phyloP scores from a whole-genome alignment of 2,329 filamentous ascomycete genomes.

The Penicillium sp. region DNA sequence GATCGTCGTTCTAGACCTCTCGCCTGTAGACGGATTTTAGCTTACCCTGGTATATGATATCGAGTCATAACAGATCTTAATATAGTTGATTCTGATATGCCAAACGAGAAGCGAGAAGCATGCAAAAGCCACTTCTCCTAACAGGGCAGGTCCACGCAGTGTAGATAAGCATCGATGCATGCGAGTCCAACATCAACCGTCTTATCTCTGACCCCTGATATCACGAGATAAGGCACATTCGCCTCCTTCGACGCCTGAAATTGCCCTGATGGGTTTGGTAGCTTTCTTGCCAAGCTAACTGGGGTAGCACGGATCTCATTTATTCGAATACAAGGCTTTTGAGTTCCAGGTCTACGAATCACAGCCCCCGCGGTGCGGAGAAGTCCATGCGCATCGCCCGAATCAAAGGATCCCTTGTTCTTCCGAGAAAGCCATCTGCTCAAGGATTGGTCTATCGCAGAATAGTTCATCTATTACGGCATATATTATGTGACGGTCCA shows the following conservation, averaged over 20 bases:
- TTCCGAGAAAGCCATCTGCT: not conserved
- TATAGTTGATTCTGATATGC: not conserved
- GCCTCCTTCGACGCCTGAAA: constrained; percentile 29
- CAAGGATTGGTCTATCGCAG: not conserved
- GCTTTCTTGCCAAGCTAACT: constrained; percentile 17
- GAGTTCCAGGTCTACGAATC: constrained; percentile 16
- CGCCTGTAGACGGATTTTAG: not conserved
- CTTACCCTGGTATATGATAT: not conserved
- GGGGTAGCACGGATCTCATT: constrained; percentile 11
- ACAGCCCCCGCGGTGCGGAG: constrained; percentile 13
- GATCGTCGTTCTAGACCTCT: not conserved
- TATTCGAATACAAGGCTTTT: constrained; percentile 8
- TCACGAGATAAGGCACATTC: constrained; percentile 14
- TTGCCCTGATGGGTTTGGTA: constrained; percentile 27
- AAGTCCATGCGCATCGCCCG: constrained; percentile 1
- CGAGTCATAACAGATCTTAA: not conserved
- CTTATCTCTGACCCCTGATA: constrained; percentile 14
- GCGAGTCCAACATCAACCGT: not conserved
- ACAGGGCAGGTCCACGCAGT: constrained; percentile 26
- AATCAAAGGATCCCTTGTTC: not conserved
- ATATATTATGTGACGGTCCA: not conserved
- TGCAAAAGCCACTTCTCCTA: constrained; percentile 8
- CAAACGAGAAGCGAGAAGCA: not conserved
- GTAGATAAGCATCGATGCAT: constrained; percentile 13
- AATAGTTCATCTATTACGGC: not conserved